phyloP scores from a whole-genome alignment of 257 asterid species.

The Jaltomata sinuosa region DNA sequence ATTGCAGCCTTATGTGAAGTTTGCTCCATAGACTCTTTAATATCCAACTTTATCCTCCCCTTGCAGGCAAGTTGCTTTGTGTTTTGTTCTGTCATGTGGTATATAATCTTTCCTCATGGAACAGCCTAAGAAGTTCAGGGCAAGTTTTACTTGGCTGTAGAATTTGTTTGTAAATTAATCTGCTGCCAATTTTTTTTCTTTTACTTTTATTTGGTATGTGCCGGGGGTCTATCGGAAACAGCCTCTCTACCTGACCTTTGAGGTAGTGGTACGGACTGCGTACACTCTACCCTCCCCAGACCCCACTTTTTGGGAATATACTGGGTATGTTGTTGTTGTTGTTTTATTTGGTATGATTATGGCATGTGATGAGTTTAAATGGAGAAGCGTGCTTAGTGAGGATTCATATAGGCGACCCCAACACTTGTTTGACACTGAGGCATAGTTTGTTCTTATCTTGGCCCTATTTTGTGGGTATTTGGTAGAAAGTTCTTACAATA shows the following conservation, averaged over 20 bases:
- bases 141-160: background rate
- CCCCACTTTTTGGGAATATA: too few relatives aligned
- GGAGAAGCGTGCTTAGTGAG: background rate
- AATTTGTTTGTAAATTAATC: background rate
- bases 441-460: background rate
- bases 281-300: too few relatives aligned
- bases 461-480: background rate
- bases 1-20: conserved; percentile 93
- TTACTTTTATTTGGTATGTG: background rate
- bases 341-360: background rate
- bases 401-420: background rate
- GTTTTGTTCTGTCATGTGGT: background rate
- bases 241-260: too few relatives aligned
- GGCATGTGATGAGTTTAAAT: background rate
- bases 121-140: background rate
- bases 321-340: too few relatives aligned
- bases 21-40: conserved; percentile 80
- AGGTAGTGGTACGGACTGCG: too few relatives aligned
- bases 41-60: conserved; percentile 95
- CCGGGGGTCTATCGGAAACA: too few relatives aligned
- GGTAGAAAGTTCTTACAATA: background rate
- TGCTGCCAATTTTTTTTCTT: background rate
- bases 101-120: background rate
- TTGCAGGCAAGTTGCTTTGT: conserved; percentile 65
- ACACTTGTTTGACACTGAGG: background rate